Conservation (phyloP, 139 green algal species). For the Haematococcus lacustris region DNA sequence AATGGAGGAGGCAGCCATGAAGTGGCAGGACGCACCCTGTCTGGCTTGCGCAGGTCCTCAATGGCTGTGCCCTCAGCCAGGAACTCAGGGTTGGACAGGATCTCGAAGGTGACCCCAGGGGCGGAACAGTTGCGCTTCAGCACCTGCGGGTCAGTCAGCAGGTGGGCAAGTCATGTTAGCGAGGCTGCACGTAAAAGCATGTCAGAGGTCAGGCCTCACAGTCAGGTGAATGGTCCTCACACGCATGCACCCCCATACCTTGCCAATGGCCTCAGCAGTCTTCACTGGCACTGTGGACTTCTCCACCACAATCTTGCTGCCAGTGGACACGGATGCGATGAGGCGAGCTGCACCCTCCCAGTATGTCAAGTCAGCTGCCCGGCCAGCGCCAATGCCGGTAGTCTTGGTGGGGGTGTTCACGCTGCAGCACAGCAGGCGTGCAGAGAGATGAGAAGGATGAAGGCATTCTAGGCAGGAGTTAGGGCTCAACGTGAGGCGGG, state of each 20-base stretch:
- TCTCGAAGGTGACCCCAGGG: slow-evolving; percentile 80
- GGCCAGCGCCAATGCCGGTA: slow-evolving; percentile 88
- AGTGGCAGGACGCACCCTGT: slow-evolving; percentile 57
- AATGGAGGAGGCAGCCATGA: too few species aligned
- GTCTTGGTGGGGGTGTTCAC: slow-evolving; percentile 99
- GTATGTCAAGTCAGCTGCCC: slow-evolving; percentile 97
- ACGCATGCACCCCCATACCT: too few species aligned
- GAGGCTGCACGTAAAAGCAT: too few species aligned
- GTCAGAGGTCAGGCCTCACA: too few species aligned
- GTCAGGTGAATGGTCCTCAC: too few species aligned
- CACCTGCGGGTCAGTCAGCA: slow-evolving; percentile 51
- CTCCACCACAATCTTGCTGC: slow-evolving; percentile 96
- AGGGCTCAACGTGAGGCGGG: too few species aligned
- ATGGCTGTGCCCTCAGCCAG: slow-evolving; percentile 88
- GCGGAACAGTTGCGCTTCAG: slow-evolving; percentile 70
- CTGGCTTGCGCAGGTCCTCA: slow-evolving; percentile 71
- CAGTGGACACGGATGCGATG: slow-evolving; percentile 80
- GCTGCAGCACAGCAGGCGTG: slow-evolving; percentile 25
- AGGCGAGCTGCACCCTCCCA: slow-evolving; percentile 95
- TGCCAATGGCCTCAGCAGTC: slow-evolving; percentile 96
- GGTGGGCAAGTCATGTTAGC: too few species aligned
- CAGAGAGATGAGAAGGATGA: too few species aligned
- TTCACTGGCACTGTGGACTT: slow-evolving; percentile 99
- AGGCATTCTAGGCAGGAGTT: too few species aligned
- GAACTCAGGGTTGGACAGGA: slow-evolving; percentile 93